phyloP scores from a whole-genome alignment of 495 filamentous ascomycete genomes.

The Daldinia grandis region DNA sequence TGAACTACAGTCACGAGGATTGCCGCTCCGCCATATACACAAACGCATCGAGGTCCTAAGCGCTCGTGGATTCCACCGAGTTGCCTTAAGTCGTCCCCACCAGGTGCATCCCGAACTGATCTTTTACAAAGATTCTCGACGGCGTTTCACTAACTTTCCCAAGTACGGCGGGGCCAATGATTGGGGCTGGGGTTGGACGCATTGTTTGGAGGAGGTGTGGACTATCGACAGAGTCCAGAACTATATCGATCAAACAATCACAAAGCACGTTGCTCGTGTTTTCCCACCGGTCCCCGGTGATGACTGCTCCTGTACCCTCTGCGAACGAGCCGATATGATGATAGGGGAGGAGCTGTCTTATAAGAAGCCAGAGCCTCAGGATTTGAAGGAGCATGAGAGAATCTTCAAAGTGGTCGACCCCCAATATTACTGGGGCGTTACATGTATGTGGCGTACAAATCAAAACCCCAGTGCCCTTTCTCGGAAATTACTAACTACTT shows the following conservation, averaged over 20 bases:
- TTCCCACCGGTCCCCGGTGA: background rate
- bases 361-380: background rate
- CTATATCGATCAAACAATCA: background rate
- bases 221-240: background rate
- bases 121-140: constrained; percentile 13
- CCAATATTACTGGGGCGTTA: background rate
- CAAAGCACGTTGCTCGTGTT: background rate
- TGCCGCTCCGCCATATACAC: background rate
- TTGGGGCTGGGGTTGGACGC: background rate
- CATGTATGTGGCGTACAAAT: background rate
- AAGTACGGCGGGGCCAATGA: background rate
- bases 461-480: too few relatives aligned
- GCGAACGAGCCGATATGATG: background rate
- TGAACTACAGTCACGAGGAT: background rate
- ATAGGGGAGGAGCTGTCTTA: background rate
- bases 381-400: background rate
- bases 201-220: background rate
- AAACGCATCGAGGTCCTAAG: background rate
- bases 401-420: background rate
- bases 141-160: background rate
- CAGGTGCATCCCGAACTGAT: background rate
- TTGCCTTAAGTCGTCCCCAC: background rate
- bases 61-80: background rate
- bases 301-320: background rate
- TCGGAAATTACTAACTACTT: too few relatives aligned